These are phyloP conservation scores for Colletotrichum sublineola DNA, from an alignment of 2,329 filamentous ascomycete species.

Conservation along the genomic window DNA sequence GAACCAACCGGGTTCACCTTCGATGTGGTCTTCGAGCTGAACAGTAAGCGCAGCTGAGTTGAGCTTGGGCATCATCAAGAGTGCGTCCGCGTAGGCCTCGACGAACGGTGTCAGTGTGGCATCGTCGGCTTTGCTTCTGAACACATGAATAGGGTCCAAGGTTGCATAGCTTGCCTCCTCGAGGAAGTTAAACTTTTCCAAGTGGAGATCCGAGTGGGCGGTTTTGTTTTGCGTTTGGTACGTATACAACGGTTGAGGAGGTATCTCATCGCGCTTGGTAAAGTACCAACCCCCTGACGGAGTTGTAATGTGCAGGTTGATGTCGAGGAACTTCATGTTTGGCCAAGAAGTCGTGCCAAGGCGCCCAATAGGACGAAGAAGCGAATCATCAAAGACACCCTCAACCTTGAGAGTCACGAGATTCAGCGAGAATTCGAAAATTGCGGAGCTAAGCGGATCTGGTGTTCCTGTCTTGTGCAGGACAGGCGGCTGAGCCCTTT, in stretches of 20 bases:
- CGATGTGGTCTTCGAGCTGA: constrained; percentile 6
- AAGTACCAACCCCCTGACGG: constrained; percentile 11
- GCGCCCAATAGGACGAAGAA: neutral
- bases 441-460: constrained; percentile 7
- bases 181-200: neutral
- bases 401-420: neutral
- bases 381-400: constrained; percentile 3
- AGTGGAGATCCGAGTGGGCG: neutral
- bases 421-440: neutral
- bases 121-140: constrained; percentile 6
- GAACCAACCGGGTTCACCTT: constrained; percentile 13
- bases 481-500: neutral
- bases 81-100: constrained; percentile 3
- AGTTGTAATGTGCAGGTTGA: neutral
- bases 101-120: neutral
- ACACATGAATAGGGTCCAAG: neutral
- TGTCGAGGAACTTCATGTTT: constrained; percentile 3
- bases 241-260: neutral
- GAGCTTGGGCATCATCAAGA: constrained; percentile 9
- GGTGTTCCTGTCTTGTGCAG: neutral
- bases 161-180: constrained; percentile 3
- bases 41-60: neutral
- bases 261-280: neutral
- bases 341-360: constrained; percentile 1
- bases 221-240: neutral